These are phyloP conservation scores for Amoeboaphelidium protococcarum DNA, from an alignment of 371 early-diverging fungal genomes.

Conservation along the genomic window DNA sequence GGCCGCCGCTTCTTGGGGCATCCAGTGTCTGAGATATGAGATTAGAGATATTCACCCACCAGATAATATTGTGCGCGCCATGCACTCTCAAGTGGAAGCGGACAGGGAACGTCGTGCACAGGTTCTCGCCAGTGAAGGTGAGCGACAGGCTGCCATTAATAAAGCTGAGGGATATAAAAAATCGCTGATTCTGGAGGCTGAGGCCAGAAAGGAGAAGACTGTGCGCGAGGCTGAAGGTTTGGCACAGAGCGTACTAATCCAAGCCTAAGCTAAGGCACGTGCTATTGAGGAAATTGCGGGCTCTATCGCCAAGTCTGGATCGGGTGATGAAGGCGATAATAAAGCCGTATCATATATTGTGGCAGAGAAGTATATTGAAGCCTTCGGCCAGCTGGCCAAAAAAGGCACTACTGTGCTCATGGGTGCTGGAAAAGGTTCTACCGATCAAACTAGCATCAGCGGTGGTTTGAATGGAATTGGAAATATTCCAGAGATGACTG, in stretches of 20 bases:
- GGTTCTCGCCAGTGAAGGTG: constrained; percentile 81
- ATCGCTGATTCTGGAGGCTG: constrained; percentile 72
- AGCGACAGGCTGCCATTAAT: constrained; percentile 88
- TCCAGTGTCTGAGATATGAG: constrained; percentile 48
- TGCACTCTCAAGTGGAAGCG: constrained; percentile 92
- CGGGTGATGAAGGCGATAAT: constrained; percentile 30
- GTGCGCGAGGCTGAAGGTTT: constrained; percentile 50
- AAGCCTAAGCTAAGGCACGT: constrained; percentile 54
- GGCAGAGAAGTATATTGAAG: constrained; percentile 91
- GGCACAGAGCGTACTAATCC: constrained; percentile 59
- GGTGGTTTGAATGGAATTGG: too few species aligned
- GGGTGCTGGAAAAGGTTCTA: too few species aligned
- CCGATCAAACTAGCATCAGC: too few species aligned
- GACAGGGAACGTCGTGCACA: constrained; percentile 87
- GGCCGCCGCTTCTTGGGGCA: constrained; percentile 86
- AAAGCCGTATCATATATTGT: constrained; percentile 74
- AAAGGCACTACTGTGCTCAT: constrained; percentile 75
- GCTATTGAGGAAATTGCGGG: constrained; percentile 49
- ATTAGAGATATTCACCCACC: constrained; percentile 84
- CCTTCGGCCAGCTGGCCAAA: constrained; percentile 73
- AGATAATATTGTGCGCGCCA: constrained; percentile 71
- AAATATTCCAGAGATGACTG: too few species aligned
- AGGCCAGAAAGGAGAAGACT: constrained; percentile 61
- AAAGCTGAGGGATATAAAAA: constrained; percentile 88
- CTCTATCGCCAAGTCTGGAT: constrained; percentile 28